A percentile compares a stretch with the other conserved stretches of the same genome.
These are phyloP conservation scores for Fonsecaea multimorphosa DNA, from an alignment of 2,329 filamentous ascomycete genomes.

Conservation along the genomic window DNA sequence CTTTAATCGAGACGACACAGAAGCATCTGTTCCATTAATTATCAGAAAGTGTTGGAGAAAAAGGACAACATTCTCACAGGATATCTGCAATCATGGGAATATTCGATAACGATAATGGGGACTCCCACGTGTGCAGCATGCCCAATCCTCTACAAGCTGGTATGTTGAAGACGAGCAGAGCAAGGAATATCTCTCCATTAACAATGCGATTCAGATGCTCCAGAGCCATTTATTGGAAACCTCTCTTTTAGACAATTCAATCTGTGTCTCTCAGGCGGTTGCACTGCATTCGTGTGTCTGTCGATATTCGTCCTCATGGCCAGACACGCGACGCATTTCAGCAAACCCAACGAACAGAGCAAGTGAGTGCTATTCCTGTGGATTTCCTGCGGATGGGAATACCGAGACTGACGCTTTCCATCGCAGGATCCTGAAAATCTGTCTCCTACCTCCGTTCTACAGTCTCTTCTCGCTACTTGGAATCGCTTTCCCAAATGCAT, in stretches of 20 bases:
- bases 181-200: neutral
- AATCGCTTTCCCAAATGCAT: slow-evolving; percentile 47
- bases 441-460: slow-evolving; percentile 51
- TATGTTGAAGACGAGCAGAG: neutral
- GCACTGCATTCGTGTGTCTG: slow-evolving; percentile 44
- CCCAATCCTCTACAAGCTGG: slow-evolving; percentile 13
- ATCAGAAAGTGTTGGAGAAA: neutral
- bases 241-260: slow-evolving; percentile 46
- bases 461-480: slow-evolving; percentile 49
- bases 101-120: slow-evolving; percentile 1
- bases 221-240: slow-evolving; percentile 36
- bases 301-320: slow-evolving; percentile 44
- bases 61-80: neutral
- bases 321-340: slow-evolving; percentile 49
- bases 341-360: slow-evolving; percentile 51
- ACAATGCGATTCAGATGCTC: slow-evolving; percentile 11
- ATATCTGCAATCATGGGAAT: slow-evolving; percentile 9
- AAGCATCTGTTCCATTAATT: neutral
- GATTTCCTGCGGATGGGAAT: neutral
- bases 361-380: slow-evolving; percentile 40
- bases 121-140: slow-evolving; percentile 8
- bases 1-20: neutral
- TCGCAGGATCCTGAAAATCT: slow-evolving; percentile 50
- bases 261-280: slow-evolving; percentile 47
- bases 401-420: slow-evolving; percentile 29